Evolutionary conservation across 257 asterid species (phyloP), one percentile per base, ranked within the genome.

Genomic region (Galeopsis tetrahit): DNA sequence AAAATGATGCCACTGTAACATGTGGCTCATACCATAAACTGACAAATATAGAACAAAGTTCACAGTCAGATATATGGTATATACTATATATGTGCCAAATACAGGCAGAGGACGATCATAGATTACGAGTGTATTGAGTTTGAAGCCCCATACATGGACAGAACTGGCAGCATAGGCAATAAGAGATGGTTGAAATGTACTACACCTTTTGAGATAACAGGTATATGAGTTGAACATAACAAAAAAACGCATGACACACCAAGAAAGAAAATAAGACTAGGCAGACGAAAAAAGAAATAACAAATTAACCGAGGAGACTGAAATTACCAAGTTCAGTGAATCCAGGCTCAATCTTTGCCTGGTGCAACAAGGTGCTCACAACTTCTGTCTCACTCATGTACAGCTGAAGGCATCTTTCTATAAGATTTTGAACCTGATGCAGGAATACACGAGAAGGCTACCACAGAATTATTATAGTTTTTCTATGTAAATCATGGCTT

Each of bases 361-460:
- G 91, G 66, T 81, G 83, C 69, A 85, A 79, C 76, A 91, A 87
- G 70, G 96, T 87, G 77, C 71, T 85, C 78, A 94, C 89, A 61
- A 89, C 98, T 80, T 94, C 98, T 66, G 75, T 82, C 84, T 88
- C 90, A 79, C 84, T 88, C 98, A 91, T 94, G 91, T 94, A 94
- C 64, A 91, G 97, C 83, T 94, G 98, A 80, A 94, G 96, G 74
- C 98, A 94, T 82, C 97, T 87, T 83, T 93, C 98, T 63, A 93
- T 93, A 61, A 94, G 97, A 79, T 88, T 88, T 72, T 94, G 97
- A 75, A 94, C 98, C 98, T 94, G 84, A 61, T 6, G 53, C 58
- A 48, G 57, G 33, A 36, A 38, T 38, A 62, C 7, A 75, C 35
- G 36, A 66, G 34, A 58, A 66, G 71, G 49, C 57, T 10, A 66